A percentile compares a stretch with the other conserved stretches of the same genome.
These are phyloP conservation scores for Capsicum rhomboideum DNA, from an alignment of 257 asterid species.

Conservation along the genomic window DNA sequence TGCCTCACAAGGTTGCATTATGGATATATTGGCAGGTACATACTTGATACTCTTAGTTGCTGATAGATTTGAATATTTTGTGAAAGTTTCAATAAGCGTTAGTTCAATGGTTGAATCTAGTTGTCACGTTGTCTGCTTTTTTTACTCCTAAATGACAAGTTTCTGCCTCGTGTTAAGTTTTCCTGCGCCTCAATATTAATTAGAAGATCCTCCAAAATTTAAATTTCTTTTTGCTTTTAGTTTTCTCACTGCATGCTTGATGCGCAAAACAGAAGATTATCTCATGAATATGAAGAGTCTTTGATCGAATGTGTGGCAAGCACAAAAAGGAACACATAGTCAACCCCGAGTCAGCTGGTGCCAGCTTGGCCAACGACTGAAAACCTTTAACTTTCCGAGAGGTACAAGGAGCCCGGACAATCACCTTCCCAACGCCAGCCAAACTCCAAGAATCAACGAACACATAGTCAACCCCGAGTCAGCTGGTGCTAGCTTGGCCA, in stretches of 20 bases:
- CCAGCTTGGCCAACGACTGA: neutral
- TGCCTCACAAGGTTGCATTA: conserved; percentile 91
- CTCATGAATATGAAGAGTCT: neutral
- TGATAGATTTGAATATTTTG: neutral
- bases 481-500: neutral
- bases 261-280: neutral
- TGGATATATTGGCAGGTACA: conserved; percentile 97
- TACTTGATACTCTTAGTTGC: neutral
- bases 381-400: neutral
- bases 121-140: neutral
- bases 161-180: neutral
- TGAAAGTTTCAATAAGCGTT: neutral
- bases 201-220: neutral
- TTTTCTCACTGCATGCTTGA: neutral
- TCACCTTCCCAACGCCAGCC: no score
- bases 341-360: neutral
- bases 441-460: no score
- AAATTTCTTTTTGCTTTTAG: neutral
- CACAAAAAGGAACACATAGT: neutral
- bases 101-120: neutral
- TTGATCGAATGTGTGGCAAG: neutral
- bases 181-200: no score
- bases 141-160: neutral
- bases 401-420: neutral
- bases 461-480: neutral